Base-by-base conservation (phyloP, 2,329 filamentous ascomycete genomes). In the Paraphoma chrysanthemicola region DNA sequence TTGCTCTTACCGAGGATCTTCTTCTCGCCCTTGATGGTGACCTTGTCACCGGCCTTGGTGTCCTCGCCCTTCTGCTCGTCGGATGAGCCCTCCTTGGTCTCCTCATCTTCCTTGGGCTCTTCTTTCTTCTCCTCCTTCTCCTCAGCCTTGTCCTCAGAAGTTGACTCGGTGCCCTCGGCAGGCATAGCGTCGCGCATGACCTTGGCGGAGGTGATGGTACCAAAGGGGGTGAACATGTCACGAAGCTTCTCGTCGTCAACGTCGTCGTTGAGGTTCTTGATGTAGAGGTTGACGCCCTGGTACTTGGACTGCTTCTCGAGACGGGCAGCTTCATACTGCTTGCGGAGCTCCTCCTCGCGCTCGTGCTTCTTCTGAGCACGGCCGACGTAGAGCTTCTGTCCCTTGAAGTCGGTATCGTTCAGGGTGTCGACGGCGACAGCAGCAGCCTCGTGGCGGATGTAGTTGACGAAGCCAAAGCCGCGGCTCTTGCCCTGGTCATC, bases 311-410 rank as follows among this genome's bases (percentile, higher is more conserved):
- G 93, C 86, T 99, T 99, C 87, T 99, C 95, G 72, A 96, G 86
- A 73, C 95, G 94, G 72, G 93, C 93, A 74, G 94, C 94, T 82
- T 99, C 95, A 80, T 99, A 98, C 75, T 97, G 96, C 86, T 92
- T 96, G 83, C 95, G 93, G 60, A 99, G 89, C 82, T 99, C 95
- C 83, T 99, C 95, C 85, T 99, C 95, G 74, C 95, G 95, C 85
- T 99, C 95, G 79, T 98, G 95, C 87, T 99, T 99, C 91, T 99
- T 99, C 86, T 98, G 95, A 56, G 95, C 95, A 78, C 95, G 93
- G 69, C 95, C 95, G 68, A 99, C 95, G 77, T 99, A 99, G 59
- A 99, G 88, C 77, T 96, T 95, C 84, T 98, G 93, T 60, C 92
- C 91, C 75, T 90, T 91, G 86, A 96, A 93, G 50, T 98, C 93